Base-by-base conservation (phyloP, 768 basidiomycete genomes). In the Russula vinacea region DNA sequence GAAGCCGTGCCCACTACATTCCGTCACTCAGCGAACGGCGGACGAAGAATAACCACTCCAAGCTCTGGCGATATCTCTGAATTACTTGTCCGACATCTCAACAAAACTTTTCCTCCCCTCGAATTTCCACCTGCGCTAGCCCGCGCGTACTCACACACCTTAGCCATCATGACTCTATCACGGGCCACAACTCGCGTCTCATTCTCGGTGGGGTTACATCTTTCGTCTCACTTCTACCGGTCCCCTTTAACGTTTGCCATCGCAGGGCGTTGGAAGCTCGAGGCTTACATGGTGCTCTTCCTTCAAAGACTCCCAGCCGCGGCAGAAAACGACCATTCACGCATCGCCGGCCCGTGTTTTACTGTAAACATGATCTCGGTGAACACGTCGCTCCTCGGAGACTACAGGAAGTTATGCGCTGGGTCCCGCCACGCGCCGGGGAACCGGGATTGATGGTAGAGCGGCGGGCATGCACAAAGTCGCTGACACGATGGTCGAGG, bases 291-390 rank as follows among this genome's bases (percentile, higher is more conserved):
- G 55, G 77, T 87, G 40, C 79, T 93, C 40, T 87, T 91, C 75
- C 76, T 93, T 14, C 81, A 84, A 56, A 83, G 86, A 52, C 80
- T 76, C 56, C 76, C 74, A 8, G 67, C 81, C 11, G 76, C 76
- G 17, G 74, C 78, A 13, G 72, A 75, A 26, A 80, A 84, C 69
- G 84, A 88, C 74, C 77, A 85, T 49, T 83, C 87, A n/a, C 77
- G 74, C 19, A 78, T 92, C 49, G 71, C 78, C 19, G n/a, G 76
- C 81, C 49, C 82, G 80, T 37, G 79, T 85, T 13, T 71, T n/a
- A n/a, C n/a, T n/a, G n/a, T 93, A 44, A 86, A 90, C 86, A 89
- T 71, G 71, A 83, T n/a, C 75, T 94, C 33, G 91, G 91, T 49
- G 84, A 90, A 73, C 79, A 86, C 68, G 80, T 94, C 55, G 92